Base-by-base conservation (phyloP, 495 filamentous ascomycete genomes). In the Hypoxylon subgilvum region DNA sequence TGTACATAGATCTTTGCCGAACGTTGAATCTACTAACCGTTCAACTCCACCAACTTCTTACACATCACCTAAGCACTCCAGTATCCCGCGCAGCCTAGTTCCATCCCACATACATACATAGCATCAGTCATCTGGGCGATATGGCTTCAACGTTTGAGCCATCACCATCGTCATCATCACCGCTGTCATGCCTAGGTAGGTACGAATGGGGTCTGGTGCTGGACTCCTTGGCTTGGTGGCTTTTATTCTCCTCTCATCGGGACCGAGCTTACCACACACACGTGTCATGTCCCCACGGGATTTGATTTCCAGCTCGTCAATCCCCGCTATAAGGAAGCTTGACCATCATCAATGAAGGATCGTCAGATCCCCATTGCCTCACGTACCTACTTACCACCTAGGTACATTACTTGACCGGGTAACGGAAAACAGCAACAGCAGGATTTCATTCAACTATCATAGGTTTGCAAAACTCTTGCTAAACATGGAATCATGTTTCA, bases 261-360 rank as follows among this genome's bases (percentile, higher is more conserved):
- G 44, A 32, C 32, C 39, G 46, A 35, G 32, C 28, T 13, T 19
- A 27, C 19, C 35, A 43, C 32, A 16, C 28, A 27, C 23, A 48
- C 35, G 51, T 39, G 35, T 54, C 43, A 9, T 6, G 44, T 41
- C 13, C 45, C 38, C 58, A 51, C 32, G 18, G 36, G 49, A 40
- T 53, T 45, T 16, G 49, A 40, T 53, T 45, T 16, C 28, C 13
- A 21, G 22, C 2, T 27, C 13, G 9, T 7, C 10, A 14, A 30
- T 35, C 43, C 57, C 38, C 30, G 17, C 39, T 13, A 19, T 43
- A 30, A 39, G 30, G 28, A 5, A 38, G 23, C 35, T 44, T 32
- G 38, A 34, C 45, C 44, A 63, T 53, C 35, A 35, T 27, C 36
- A n/a, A n/a, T 27, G 21, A 34, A 63, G 52, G 59, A 63, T 63